Conservation (phyloP, 768 basidiomycete genomes). For the Leccinum rimulosum region DNA sequence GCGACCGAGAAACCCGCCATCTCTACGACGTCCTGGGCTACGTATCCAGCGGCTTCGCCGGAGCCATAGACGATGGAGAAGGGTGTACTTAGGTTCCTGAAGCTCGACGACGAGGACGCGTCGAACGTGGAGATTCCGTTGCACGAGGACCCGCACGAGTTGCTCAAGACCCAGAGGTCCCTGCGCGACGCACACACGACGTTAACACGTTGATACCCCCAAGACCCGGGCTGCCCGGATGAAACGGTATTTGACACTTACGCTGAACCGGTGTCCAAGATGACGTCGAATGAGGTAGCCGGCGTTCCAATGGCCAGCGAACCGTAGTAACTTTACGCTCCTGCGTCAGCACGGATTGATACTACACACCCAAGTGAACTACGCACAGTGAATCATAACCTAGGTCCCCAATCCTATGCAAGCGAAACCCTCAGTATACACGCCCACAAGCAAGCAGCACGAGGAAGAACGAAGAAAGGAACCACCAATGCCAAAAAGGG, state of each 20-base stretch:
- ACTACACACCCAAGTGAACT: not conserved
- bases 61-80: conserved; percentile 50
- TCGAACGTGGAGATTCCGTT: conserved; percentile 32
- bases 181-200: conserved; percentile 18
- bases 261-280: conserved; percentile 53
- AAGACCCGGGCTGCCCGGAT: not conserved
- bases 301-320: conserved; percentile 46
- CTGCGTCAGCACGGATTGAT: conserved; percentile 1
- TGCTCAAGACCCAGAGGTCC: conserved; percentile 51
- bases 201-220: not conserved
- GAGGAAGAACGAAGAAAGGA: too few species aligned
- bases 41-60: conserved; percentile 46
- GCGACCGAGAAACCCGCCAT: conserved; percentile 52
- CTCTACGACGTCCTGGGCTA: conserved; percentile 43
- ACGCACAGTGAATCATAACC: conserved; percentile 60
- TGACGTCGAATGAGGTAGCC: conserved; percentile 42
- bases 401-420: conserved; percentile 58
- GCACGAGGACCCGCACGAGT: conserved; percentile 33
- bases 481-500: not conserved
- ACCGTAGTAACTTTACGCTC: conserved; percentile 34
- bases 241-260: conserved; percentile 11
- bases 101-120: conserved; percentile 36
- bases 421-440: conserved; percentile 1
- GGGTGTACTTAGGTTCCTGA: conserved; percentile 32
- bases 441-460: not conserved